Percentiles rank a stretch among this genome's conserved stretches.
Conservation (phyloP, 257 asterid species). For the Phtheirospermum japonicum region DNA sequence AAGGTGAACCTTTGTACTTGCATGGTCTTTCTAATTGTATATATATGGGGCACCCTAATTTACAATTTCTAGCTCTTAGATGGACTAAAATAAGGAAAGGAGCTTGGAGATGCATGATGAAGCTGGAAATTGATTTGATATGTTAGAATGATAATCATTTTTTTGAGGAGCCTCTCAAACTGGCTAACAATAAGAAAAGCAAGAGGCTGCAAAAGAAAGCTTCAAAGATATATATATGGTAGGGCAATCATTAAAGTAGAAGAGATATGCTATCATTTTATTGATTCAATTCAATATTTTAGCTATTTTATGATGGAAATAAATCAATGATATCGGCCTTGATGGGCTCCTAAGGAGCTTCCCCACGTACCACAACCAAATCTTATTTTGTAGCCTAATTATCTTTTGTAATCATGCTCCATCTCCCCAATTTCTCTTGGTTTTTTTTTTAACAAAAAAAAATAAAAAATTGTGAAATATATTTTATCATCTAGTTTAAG, state of each 20-base stretch:
- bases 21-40: constrained; percentile 18
- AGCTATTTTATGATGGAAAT: constrained; percentile 28
- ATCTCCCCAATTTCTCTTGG: not conserved
- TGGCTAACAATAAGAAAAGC: constrained; percentile 38
- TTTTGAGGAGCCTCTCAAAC: constrained; percentile 55
- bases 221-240: constrained; percentile 36
- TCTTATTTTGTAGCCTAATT: not conserved
- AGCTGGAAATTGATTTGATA: constrained; percentile 42
- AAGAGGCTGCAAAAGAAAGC: constrained; percentile 28
- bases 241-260: constrained; percentile 47
- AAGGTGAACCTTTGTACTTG: constrained; percentile 30
- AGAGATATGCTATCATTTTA: constrained; percentile 46
- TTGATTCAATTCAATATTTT: constrained; percentile 26
- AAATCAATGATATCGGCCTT: constrained; percentile 40
- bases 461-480: no score
- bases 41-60: no score
- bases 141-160: constrained; percentile 44
- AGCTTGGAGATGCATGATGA: constrained; percentile 32
- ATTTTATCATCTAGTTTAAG: no score
- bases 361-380: constrained; percentile 40
- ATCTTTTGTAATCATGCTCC: constrained; percentile 18
- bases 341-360: constrained; percentile 26
- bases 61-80: no score
- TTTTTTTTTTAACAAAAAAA: no score
- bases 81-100: constrained; percentile 10